These are phyloP conservation scores for Vaccinium corymbosum DNA, from an alignment of 148 eudicot genomes.

Conservation along the genomic window DNA sequence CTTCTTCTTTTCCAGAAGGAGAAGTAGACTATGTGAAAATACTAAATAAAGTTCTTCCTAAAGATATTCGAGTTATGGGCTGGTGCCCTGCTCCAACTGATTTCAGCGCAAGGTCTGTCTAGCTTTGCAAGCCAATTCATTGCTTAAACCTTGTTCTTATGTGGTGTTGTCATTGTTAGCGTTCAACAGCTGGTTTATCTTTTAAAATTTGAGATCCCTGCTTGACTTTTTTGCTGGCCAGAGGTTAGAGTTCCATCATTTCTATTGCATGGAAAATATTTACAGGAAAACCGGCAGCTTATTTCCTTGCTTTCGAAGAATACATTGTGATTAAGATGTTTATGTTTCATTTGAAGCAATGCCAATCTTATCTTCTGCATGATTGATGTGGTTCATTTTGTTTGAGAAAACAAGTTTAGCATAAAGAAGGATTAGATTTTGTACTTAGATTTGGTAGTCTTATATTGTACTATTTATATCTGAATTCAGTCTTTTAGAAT, in stretches of 20 bases:
- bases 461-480: not conserved
- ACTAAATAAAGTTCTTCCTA: slow-evolving; percentile 75
- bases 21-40: slow-evolving; percentile 80
- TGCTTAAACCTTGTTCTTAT: not conserved
- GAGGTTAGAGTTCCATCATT: not conserved
- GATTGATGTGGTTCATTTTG: not conserved
- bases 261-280: not conserved
- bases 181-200: not conserved
- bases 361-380: not conserved
- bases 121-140: slow-evolving; percentile 5
- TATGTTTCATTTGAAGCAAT: not conserved
- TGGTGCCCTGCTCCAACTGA: slow-evolving; percentile 85
- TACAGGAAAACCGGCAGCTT: not conserved
- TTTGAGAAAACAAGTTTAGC: not conserved
- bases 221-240: not conserved
- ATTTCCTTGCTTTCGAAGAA: slow-evolving; percentile 1
- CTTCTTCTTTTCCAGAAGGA: slow-evolving; percentile 38
- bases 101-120: slow-evolving; percentile 82
- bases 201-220: slow-evolving; percentile 6
- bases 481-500: not conserved
- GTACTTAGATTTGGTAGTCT: not conserved
- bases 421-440: not conserved
- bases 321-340: not conserved
- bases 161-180: not conserved
- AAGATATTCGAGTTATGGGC: slow-evolving; percentile 76